phyloP scores from a whole-genome alignment of 495 filamentous ascomycete species.

The Hyphodiscus hymeniophilus region DNA sequence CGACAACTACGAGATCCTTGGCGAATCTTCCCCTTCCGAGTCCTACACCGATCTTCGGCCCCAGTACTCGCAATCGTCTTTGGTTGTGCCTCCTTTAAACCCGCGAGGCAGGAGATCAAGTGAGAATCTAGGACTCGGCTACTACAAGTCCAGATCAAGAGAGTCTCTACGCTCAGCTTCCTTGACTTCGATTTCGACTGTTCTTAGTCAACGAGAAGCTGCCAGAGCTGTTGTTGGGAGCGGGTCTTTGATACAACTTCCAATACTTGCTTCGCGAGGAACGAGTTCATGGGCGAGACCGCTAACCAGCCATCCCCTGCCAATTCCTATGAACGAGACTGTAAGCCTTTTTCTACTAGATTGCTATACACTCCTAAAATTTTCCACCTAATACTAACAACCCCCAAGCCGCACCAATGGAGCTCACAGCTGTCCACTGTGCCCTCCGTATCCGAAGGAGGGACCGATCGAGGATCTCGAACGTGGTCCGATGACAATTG shows the following conservation, averaged over 20 bases:
- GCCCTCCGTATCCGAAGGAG: conserved; percentile 50
- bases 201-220: conserved; percentile 35
- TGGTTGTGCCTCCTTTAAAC: conserved; percentile 41
- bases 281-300: conserved; percentile 22
- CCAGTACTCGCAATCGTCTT: conserved; percentile 45
- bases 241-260: conserved; percentile 18
- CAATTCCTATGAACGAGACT: conserved; percentile 29
- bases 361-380: too few relatives aligned
- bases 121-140: conserved; percentile 31
- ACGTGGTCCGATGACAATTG: conserved; percentile 29
- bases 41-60: conserved; percentile 25
- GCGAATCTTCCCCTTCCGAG: conserved; percentile 31
- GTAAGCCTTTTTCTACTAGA: too few relatives aligned
- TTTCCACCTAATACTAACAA: too few relatives aligned
- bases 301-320: conserved; percentile 18
- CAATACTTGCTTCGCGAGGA: conserved; percentile 7
- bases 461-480: conserved; percentile 37
- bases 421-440: conserved; percentile 71
- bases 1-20: conserved; percentile 39
- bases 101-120: conserved; percentile 31
- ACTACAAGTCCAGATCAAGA: conserved; percentile 38
- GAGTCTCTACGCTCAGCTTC: conserved; percentile 40
- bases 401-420: conserved; percentile 56
- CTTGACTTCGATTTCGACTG: conserved; percentile 40
- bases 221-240: conserved; percentile 26